Base-by-base conservation (phyloP, 164 flowering plant genomes). In the Piper longum region DNA sequence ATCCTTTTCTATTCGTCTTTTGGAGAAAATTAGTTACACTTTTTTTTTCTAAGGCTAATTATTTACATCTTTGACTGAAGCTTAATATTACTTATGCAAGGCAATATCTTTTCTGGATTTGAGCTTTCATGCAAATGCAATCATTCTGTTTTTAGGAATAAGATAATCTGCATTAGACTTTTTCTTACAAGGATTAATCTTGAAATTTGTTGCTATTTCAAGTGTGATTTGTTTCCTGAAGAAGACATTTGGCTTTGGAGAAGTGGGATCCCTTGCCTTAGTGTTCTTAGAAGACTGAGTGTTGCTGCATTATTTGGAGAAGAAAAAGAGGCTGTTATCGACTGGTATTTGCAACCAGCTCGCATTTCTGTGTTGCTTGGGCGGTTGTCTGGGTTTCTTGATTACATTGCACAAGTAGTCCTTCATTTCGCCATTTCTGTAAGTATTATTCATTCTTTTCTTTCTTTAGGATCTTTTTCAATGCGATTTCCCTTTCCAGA, bases 181-280 rank as follows among this genome's bases (percentile, higher is more conserved):
- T 5, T 44, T 48, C 7, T 48, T 0, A 48, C 52, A 6, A 48
- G 52, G 52, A 8, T 48, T 48, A 48, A 48, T 48, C 36, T 26
- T 26, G 36, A 26, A 26, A 26, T 26, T 26, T 48, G 7, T 48
- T 48, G 52, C 52, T 14, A 5, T 48, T 57, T 48, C 69, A 63
- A 92, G 99, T 88, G 83, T 67, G 97, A 91, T 81, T 67, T 95
- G 57, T 75, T 95, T 64, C 97, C 99, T 17, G 93, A 82, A 65
- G 97, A 91, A 81, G 88, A 87, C 59, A 63, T 83, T 66, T 84
- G 89, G 89, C 84, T 77, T 71, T 95, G 99, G 99, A 84, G 78
- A 79, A 84, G 81, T 71, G 88, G 90, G 56, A 84, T 83, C 80
- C 96, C 99, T 16, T 73, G 83, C 71, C 71, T 87, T 77, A 87